These are phyloP conservation scores for Nigrograna mackinnonii DNA, from an alignment of 2,329 filamentous ascomycete species.

Conservation along the genomic window DNA sequence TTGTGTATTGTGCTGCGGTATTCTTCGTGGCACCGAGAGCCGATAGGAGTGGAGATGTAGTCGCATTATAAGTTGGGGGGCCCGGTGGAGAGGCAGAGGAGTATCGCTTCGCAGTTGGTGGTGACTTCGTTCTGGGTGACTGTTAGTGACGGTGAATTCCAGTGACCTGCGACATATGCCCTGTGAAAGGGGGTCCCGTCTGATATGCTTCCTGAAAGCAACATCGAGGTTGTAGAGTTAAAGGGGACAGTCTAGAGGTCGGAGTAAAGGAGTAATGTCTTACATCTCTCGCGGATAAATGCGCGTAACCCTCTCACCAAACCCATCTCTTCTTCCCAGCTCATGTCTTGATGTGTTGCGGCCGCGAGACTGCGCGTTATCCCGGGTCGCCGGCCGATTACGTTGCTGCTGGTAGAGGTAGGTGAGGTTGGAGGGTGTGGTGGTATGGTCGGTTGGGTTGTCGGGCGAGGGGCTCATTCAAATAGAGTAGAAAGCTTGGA, in stretches of 20 bases:
- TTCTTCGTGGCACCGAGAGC: slow-evolving; percentile 42
- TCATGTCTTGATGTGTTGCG: slow-evolving; percentile 44
- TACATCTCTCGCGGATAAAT: slow-evolving; percentile 46
- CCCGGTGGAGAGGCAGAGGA: slow-evolving; percentile 36
- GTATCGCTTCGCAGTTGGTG: slow-evolving; percentile 35
- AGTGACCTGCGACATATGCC: too few relatives aligned
- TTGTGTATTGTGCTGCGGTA: slow-evolving; percentile 42
- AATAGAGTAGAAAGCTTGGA: too few relatives aligned
- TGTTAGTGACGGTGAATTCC: too few relatives aligned
- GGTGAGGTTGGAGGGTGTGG: slow-evolving; percentile 37
- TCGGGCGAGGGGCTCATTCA: slow-evolving; percentile 46
- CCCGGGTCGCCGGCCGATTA: slow-evolving; percentile 35
- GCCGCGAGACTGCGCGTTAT: slow-evolving; percentile 37
- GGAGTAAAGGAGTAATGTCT: too few relatives aligned
- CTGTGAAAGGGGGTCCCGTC: too few relatives aligned
- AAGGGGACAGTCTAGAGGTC: too few relatives aligned
- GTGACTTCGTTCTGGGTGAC: slow-evolving; percentile 44
- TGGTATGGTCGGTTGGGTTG: too few relatives aligned
- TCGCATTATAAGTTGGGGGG: slow-evolving; percentile 36
- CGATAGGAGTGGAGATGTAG: slow-evolving; percentile 42
- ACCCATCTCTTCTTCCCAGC: slow-evolving; percentile 43
- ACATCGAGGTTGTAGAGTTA: too few relatives aligned
- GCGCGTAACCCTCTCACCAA: slow-evolving; percentile 40
- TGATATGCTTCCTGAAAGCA: too few relatives aligned
- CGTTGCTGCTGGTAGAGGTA: slow-evolving; percentile 40